Base-by-base conservation (phyloP, 768 basidiomycete genomes). In the Leccinum rimulosum region DNA sequence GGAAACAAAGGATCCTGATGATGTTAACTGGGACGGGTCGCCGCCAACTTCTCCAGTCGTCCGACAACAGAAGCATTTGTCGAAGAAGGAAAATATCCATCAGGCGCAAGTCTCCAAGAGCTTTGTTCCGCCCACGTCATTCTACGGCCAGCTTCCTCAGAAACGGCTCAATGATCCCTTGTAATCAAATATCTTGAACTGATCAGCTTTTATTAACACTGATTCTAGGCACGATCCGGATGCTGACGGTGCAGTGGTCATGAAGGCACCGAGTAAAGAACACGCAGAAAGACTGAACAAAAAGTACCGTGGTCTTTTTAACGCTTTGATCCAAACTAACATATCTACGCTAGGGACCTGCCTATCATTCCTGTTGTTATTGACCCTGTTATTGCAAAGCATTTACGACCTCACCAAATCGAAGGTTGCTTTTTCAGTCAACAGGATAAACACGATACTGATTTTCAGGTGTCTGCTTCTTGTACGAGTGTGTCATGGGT, bases 401-500 rank as follows among this genome's bases (percentile, higher is more conserved):
- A 82, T 54, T 83, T 99, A 73, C 80, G 96, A 54, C 84, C 88
- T 14, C 97, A 99, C 75, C 97, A 99, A 68, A 79, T 82, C 50
- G 95, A 97, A 80, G 95, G 94, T 83, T 56, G 67, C 4, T 40
- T 54, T 36, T 57, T 57, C 11, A 9, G 17, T 3, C 9, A 5
- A 50, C 2, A 19, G 12, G 3, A 10, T 47, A 25, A 48, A n/a
- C 19, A 48, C 45, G 22, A 25, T 60, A 12, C 33, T 58, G 47
- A 53, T 57, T 53, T 56, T 57, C 57, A 88, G 88, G 92, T 31
- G 81, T 93, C 35, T 83, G 84, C 70, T 99, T 99, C 73, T 76
- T 99, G 78, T 99, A 99, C 68, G 93, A 95, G 68, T 93, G 89
- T 67, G 90, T 95, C 17, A 98, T 98, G 94, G 95, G 95, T 10